phyloP scores from a whole-genome alignment of 2,329 filamentous ascomycete genomes.

The Fusarium compactum region DNA sequence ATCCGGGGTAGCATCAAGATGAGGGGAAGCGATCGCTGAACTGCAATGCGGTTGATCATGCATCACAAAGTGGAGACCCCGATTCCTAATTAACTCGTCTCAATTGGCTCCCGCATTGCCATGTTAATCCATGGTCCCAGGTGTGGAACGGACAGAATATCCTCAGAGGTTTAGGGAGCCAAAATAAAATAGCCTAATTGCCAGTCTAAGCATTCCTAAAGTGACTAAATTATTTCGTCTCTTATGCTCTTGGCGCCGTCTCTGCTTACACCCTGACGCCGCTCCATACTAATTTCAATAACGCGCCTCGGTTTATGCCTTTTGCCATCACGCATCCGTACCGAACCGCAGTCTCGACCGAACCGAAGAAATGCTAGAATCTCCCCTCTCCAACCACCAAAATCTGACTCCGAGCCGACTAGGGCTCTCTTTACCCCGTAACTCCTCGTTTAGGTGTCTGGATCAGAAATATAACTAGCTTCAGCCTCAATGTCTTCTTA shows the following conservation, averaged over 20 bases:
- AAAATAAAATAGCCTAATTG: no score
- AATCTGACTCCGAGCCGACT: constrained; percentile 12
- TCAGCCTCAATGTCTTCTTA: constrained; percentile 32
- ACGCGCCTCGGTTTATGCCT: not conserved
- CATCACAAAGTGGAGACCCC: not conserved
- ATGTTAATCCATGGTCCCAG: no score
- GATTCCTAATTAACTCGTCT: not conserved
- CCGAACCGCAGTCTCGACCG: constrained; percentile 23
- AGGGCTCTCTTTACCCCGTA: not conserved
- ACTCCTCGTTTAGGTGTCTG: constrained; percentile 4
- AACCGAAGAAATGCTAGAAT: constrained; percentile 2
- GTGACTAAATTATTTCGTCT: no score
- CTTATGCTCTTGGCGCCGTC: no score
- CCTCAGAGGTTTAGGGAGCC: no score
- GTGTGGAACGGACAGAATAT: no score
- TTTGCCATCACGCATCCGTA: no score
- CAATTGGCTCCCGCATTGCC: not conserved
- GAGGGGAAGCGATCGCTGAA: constrained; percentile 27
- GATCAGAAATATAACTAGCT: constrained; percentile 32
- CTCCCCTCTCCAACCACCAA: not conserved
- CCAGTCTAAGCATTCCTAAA: no score
- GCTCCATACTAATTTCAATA: not conserved
- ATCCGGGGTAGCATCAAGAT: constrained; percentile 14
- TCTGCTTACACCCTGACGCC: no score
- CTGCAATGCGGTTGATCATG: constrained; percentile 17